Evolutionary conservation across 2,329 filamentous ascomycete genomes (phyloP), one percentile per base, ranked within the genome.

Genomic region (Colletotrichum viniferum): DNA sequence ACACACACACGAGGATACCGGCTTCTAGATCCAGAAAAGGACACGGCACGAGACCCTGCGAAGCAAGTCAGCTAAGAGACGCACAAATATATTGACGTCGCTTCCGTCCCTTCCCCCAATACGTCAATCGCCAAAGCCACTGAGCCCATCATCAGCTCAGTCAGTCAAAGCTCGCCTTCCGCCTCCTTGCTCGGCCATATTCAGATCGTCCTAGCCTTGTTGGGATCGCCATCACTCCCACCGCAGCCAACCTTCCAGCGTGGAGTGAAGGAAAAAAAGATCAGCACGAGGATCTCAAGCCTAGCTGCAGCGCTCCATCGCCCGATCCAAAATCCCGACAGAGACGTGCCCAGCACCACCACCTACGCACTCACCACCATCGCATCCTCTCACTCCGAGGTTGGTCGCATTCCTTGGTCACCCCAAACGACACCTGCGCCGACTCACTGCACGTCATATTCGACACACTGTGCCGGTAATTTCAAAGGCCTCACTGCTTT

Each of bases 71-170:
- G 21, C 58, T 32, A 36, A 69, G 69, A 64, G 63, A 75, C 63
- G 73, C 69, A 68, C 56, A 55, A 38, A 73, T 75, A 73, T 75
- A 75, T 75, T 75, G 69, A 68, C 73, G 69, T 73, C 64, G 73
- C 73, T 73, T 73, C 63, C 63, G 55, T 68, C 28, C 43, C 58
- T 58, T 34, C n/a, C 48, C 58, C 69, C 58, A 34, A 73, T 75
- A 68, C 69, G 69, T 60, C 73, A 73, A 64, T 28, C 12, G 34
- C 13, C 52, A 32, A 62, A 24, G 58, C 60, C 66, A 43, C 55
- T 43, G 21, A 38, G 55, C 48, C 61, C 60, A 30, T 14, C 24
- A 48, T 16, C 69, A 26, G 43, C 71, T 69, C 18, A 52, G 58
- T 56, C 43, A 18, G 30, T 32, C 34, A 24, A 61, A 26, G 26